Percentiles rank a stretch among this genome's conserved stretches.
These are phyloP conservation scores for Mucor velutinosus DNA, from an alignment of 371 early-diverging fungal species.

Conservation along the genomic window DNA sequence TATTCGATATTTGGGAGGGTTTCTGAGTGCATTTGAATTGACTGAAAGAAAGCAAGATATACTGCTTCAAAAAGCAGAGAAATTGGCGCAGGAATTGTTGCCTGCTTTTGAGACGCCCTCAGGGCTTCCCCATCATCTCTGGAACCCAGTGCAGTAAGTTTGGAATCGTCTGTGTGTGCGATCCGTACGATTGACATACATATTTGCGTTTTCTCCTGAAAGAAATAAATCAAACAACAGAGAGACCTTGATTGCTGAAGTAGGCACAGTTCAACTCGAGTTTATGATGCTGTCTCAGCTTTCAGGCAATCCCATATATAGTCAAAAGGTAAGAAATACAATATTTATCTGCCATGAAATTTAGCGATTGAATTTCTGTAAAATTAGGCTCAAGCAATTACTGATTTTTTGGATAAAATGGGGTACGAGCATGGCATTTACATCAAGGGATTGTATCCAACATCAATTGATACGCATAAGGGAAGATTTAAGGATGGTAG, in stretches of 20 bases:
- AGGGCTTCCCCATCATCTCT: constrained; percentile 59
- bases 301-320: constrained; percentile 66
- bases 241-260: constrained; percentile 69
- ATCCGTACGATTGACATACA: not conserved
- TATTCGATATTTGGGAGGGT: constrained; percentile 90
- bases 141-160: constrained; percentile 40
- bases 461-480: constrained; percentile 35
- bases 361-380: not conserved
- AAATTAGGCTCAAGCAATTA: constrained; percentile 51
- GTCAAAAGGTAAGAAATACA: constrained; percentile 48
- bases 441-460: constrained; percentile 63
- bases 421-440: constrained; percentile 45
- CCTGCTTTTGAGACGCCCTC: constrained; percentile 64
- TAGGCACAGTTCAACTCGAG: constrained; percentile 88
- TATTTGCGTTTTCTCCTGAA: not conserved
- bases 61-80: constrained; percentile 50
- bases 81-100: constrained; percentile 55
- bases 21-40: constrained; percentile 81
- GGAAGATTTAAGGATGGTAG: constrained; percentile 44
- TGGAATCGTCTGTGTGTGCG: not conserved
- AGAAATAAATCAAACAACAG: constrained; percentile 22
- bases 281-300: constrained; percentile 77
- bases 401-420: constrained; percentile 44
- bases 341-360: not conserved
- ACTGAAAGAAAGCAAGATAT: constrained; percentile 37